phyloP scores from a whole-genome alignment of 257 asterid species.

The Gentiana dahurica region DNA sequence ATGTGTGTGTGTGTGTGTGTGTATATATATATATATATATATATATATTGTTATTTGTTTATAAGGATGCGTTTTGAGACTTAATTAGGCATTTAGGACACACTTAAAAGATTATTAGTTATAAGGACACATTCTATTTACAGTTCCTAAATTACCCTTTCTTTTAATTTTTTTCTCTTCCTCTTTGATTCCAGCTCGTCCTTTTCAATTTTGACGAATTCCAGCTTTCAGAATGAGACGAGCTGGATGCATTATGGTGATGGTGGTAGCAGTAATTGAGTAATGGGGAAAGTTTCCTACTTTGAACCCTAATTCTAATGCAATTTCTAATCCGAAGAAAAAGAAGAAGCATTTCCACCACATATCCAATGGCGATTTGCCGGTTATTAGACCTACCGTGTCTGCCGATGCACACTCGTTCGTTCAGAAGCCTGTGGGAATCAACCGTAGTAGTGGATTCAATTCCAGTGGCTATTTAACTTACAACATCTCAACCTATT shows the following conservation, averaged over 20 bases:
- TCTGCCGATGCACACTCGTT: slow-evolving; percentile 93
- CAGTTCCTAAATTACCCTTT: no score
- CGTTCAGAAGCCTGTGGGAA: slow-evolving; percentile 43
- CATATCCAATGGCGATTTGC: slow-evolving; percentile 40
- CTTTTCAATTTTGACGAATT: no score
- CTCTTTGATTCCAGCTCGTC: no score
- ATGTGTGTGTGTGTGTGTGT: no score
- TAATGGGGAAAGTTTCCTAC: slow-evolving; percentile 70
- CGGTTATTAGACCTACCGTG: slow-evolving; percentile 65
- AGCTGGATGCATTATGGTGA: slow-evolving; percentile 59
- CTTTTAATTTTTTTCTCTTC: no score
- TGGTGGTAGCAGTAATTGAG: slow-evolving; percentile 6
- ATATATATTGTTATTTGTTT: no score
- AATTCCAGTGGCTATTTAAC: slow-evolving; percentile 53
- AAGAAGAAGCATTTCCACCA: slow-evolving; percentile 65
- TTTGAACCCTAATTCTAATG: slow-evolving; percentile 65
- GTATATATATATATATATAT: no score
- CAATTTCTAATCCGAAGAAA: slow-evolving; percentile 57
- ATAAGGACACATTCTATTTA: no score
- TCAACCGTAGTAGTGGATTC: slow-evolving; percentile 36
- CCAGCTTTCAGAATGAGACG: slow-evolving; percentile 37
- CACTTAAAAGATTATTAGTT: no score
- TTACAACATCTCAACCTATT: slow-evolving; percentile 37
- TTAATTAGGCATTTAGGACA: no score
- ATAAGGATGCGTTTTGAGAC: no score